A percentile compares a stretch with the other conserved stretches of the same genome.
Conservation (phyloP, 2,329 filamentous ascomycete species). For the Ophiosphaerella herpotricha region DNA sequence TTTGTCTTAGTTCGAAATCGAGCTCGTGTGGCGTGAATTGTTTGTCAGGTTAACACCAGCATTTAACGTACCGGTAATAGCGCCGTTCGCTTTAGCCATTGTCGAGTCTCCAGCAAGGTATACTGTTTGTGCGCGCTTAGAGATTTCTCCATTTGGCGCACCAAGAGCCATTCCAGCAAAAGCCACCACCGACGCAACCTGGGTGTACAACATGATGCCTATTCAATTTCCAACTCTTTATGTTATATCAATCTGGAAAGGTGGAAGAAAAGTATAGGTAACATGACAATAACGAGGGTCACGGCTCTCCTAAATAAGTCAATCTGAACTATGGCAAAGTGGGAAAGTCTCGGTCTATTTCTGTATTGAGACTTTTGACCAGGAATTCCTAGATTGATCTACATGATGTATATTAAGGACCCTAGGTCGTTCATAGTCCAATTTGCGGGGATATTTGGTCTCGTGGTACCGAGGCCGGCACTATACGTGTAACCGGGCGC, state of each 20-base stretch:
- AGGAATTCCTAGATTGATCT: constrained; percentile 2
- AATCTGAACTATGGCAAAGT: constrained; percentile 4
- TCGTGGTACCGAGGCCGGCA: neutral
- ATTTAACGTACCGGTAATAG: constrained; percentile 43
- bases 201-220: constrained; percentile 24
- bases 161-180: constrained; percentile 9
- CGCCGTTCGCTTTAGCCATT: constrained; percentile 58
- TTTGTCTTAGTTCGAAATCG: neutral
- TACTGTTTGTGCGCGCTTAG: constrained; percentile 49
- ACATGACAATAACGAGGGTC: too few relatives aligned
- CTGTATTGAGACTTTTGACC: neutral
- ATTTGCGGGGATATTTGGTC: neutral
- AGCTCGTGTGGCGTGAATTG: neutral
- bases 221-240: neutral
- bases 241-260: neutral
- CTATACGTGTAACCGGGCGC: neutral
- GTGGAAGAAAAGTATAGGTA: neutral
- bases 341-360: neutral
- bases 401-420: constrained; percentile 4
- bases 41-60: neutral
- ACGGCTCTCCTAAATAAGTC: neutral
- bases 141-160: constrained; percentile 26
- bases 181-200: constrained; percentile 9
- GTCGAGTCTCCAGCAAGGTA: constrained; percentile 67
- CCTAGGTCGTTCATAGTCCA: neutral